These are phyloP conservation scores for Sphaerulina populicola DNA, from an alignment of 2,329 filamentous ascomycete genomes.

Conservation along the genomic window DNA sequence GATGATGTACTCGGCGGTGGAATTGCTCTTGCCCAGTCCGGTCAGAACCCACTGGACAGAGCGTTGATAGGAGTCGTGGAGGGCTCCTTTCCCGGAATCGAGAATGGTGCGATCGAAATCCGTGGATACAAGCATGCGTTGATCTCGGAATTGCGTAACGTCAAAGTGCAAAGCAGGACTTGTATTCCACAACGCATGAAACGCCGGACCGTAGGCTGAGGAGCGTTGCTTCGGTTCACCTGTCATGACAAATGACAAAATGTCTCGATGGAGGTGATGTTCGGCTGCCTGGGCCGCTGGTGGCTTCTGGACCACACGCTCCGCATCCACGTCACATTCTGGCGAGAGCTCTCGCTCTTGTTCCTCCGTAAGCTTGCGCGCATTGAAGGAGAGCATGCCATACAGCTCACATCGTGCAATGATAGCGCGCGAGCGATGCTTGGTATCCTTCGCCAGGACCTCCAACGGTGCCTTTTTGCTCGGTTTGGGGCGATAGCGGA, in stretches of 20 bases:
- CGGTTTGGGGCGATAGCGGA: conserved; percentile 13
- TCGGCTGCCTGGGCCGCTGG: conserved; percentile 31
- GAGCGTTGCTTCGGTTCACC: neutral
- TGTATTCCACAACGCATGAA: conserved; percentile 9
- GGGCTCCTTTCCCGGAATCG: neutral
- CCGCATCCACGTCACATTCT: conserved; percentile 50
- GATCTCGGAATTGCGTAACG: neutral
- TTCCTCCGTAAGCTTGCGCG: conserved; percentile 50
- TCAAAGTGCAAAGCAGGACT: conserved; percentile 8
- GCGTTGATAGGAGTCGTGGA: conserved; percentile 44
- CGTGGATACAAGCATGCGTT: conserved; percentile 3
- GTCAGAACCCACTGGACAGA: conserved; percentile 50
- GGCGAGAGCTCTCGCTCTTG: conserved; percentile 54
- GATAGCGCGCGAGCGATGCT: conserved; percentile 30
- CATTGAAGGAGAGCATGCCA: conserved; percentile 15
- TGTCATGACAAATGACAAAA: conserved; percentile 36
- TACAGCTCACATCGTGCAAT: conserved; percentile 18
- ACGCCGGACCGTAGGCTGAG: conserved; percentile 1
- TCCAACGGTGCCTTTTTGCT: conserved; percentile 23
- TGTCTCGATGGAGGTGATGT: conserved; percentile 37
- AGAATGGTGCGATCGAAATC: conserved; percentile 10
- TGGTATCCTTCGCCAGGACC: conserved; percentile 43
- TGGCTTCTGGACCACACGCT: conserved; percentile 48
- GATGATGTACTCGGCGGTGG: conserved; percentile 33
- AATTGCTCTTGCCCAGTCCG: neutral